Evolutionary conservation across 2,329 filamentous ascomycete genomes (phyloP), one percentile per base, ranked within the genome.

Genomic region (Fusarium odoratissimum): DNA sequence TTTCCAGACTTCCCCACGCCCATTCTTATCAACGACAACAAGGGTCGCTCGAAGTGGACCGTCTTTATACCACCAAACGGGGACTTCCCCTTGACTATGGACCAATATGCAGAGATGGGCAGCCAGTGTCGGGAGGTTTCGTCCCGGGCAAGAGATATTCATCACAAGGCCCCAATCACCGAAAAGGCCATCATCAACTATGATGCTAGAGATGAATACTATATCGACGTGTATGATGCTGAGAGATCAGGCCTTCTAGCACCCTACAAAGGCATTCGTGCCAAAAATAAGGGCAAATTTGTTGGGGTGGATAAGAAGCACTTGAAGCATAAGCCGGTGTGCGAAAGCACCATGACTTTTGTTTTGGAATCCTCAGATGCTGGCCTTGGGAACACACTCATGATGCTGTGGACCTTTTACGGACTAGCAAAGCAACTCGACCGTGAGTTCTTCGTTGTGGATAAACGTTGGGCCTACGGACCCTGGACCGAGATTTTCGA

Each of bases 341-440:
- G 94, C 82, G 84, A 90, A 51, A 90, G 82, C 72, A 93, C 89
- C 66, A 84, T 97, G 82, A 97, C 93, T 0, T 96, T 92, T 79
- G 88, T 95, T 4, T 85, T 97, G 76, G 93, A 95, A 78, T 88
- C 81, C 12, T 82, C 87, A 7, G 91, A 95, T 76, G 93, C 93
- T 5, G 94, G 94, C 6, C 85, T 97, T 14, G 94, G 94, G 10
- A 91, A 90, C 72, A 90, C 92, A 3, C 82, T 97, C 66, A 91
- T 97, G 87, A 88, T 91, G 77, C 79, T 97, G 62, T 97, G 94
- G 94, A 92, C 92, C 76, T 91, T 93, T 31, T 97, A 96, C 79
- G 93, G 93, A 7, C 83, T 97, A 60, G 93, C 94, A 5, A 86
- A 91, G 78, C 88, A 91, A 66, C 92, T 97, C 79, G 89, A 89